Base-by-base conservation (phyloP, 495 filamentous ascomycete genomes). In the Staphylotrichum longicolle region DNA sequence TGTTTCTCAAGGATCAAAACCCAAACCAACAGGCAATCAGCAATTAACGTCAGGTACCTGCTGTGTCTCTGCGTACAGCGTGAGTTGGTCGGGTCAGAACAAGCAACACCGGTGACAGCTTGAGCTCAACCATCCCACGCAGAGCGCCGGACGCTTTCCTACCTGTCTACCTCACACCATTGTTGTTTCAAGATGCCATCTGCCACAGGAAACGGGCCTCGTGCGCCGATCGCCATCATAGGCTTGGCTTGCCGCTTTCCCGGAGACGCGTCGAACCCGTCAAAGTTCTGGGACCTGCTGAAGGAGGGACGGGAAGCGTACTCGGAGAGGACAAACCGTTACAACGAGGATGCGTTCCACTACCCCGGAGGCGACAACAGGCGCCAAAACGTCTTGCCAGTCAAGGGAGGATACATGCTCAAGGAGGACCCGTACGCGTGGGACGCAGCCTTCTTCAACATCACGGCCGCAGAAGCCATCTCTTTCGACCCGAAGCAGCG, bases 401-500 rank as follows among this genome's bases (percentile, higher is more conserved):
- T 55, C 8, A 20, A 42, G 10, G 70, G 68, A 27, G 68, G 57
- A 1, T 64, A 75, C 48, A 69, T 76, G 48, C 47, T 76, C 39
- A 62, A 55, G 20, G 74, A 81, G 27, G 81, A 85, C 63, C 48
- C 78, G 4, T 70, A 67, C 3, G 62, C 58, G 1, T 86, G 85
- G 63, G 83, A 77, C 41, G 66, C 73, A 0, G 62, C 66, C 1
- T 88, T 88, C 72, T 88, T 88, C 70, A 74, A 73, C 11, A 79
- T 86, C 41, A 81, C 77, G 4, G 70, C 79, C 4, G 68, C 72
- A 5, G 83, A 85, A 46, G 87, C 90, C 39, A 86, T 87, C 3
- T 39, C 48, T 2, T 63, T 63, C 39, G 91, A 93, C 67, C 91
- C 91, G 4, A 88, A 90, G 64, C 88, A 91, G 66, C 82, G 91